These are phyloP conservation scores for Miscanthus lutarioriparius DNA, from an alignment of 176 grass and related monocot species.

Conservation along the genomic window DNA sequence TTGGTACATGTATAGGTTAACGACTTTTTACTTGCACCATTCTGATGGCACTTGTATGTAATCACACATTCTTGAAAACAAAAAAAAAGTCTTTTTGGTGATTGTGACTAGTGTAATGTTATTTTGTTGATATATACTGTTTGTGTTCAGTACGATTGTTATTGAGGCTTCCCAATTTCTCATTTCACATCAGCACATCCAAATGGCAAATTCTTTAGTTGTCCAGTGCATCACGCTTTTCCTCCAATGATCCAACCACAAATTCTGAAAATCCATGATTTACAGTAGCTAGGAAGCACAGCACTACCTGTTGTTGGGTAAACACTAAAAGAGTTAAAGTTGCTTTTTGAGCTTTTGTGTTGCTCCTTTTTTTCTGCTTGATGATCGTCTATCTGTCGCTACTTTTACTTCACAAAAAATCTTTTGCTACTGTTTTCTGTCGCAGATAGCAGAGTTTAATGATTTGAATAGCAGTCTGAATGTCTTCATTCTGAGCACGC, in stretches of 20 bases:
- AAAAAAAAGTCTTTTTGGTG: not conserved
- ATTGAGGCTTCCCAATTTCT: too few relatives aligned
- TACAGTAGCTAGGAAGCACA: not conserved
- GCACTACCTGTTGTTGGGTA: not conserved
- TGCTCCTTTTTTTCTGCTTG: not conserved
- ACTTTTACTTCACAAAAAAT: conserved; percentile 35
- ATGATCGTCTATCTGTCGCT: not conserved
- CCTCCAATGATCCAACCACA: not conserved
- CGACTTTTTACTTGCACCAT: not conserved
- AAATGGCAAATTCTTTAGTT: too few relatives aligned
- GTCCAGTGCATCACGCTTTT: too few relatives aligned
- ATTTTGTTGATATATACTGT: not conserved
- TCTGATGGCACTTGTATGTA: not conserved
- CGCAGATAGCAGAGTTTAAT: conserved; percentile 89
- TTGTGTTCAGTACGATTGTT: too few relatives aligned
- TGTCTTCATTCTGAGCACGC: conserved; percentile 89
- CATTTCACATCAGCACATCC: too few relatives aligned
- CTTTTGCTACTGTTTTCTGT: conserved; percentile 9
- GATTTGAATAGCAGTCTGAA: conserved; percentile 62
- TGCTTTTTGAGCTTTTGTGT: not conserved
- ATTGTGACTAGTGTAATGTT: not conserved
- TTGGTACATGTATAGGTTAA: not conserved
- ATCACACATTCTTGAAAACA: not conserved
- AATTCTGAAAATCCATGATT: not conserved
- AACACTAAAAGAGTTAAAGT: not conserved